Evolutionary conservation across 208 protist species (phyloP).

Genomic region (Willaertia magna): DNA sequence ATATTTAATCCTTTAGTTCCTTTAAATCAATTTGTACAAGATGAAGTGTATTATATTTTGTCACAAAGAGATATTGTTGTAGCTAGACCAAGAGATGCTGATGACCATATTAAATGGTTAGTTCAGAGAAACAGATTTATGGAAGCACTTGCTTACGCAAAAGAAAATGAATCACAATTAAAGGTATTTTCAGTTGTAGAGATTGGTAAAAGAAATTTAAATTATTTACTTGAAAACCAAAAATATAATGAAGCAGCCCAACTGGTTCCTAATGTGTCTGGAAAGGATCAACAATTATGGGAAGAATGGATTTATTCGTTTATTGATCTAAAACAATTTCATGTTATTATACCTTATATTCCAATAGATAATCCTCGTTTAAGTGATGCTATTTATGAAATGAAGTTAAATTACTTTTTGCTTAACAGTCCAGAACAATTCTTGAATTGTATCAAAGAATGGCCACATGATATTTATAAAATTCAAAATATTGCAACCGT

Average conservation of each 20-base stretch:
- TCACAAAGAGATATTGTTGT: slow-evolving; percentile 56
- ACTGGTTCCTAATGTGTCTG: background rate
- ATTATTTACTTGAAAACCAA: background rate
- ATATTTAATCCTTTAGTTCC: background rate
- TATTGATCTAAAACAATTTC: slow-evolving; percentile 19
- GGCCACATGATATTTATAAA: slow-evolving; percentile 40
- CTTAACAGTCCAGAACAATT: background rate
- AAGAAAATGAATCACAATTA: background rate
- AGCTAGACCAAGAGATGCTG: slow-evolving; percentile 41
- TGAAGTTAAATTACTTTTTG: slow-evolving; percentile 33
- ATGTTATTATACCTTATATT: slow-evolving; percentile 41
- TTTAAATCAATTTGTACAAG: slow-evolving; percentile 15
- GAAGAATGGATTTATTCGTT: slow-evolving; percentile 47
- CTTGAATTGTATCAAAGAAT: slow-evolving; percentile 11
- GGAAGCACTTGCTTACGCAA: slow-evolving; percentile 23
- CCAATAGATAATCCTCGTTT: slow-evolving; percentile 37
- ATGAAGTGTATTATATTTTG: slow-evolving; percentile 40
- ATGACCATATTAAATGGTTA: slow-evolving; percentile 57
- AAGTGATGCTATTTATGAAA: slow-evolving; percentile 30
- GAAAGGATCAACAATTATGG: slow-evolving; percentile 29
- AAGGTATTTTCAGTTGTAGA: background rate
- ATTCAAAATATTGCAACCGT: slow-evolving; percentile 32
- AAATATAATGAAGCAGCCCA: background rate
- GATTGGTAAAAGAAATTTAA: slow-evolving; percentile 17
- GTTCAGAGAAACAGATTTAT: slow-evolving; percentile 25